A percentile compares a stretch with the other conserved stretches of the same genome.
Conservation (phyloP, 108 stramenopile genomes). For the Cyclostephanos invisitatus region DNA sequence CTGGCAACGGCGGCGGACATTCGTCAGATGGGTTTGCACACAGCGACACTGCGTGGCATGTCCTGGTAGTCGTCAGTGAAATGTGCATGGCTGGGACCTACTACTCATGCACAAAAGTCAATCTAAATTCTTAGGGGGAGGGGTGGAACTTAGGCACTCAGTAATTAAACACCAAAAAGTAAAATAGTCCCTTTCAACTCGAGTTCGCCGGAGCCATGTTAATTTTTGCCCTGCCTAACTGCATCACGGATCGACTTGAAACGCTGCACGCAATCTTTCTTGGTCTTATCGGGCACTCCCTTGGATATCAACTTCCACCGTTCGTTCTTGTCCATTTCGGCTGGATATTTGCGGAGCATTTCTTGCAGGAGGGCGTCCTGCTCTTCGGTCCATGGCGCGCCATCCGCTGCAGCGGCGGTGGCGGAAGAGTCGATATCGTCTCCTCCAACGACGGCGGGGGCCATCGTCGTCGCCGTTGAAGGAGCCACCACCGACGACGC, state of each 20-base stretch:
- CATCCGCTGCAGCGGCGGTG: background rate
- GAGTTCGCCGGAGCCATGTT: background rate
- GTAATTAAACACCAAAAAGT: no score
- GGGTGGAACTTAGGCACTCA: no score
- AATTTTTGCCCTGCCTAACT: constrained; percentile 62
- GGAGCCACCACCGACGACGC: constrained; percentile 27
- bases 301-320: constrained; percentile 92
- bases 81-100: no score
- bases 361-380: constrained; percentile 91
- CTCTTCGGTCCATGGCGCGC: constrained; percentile 81
- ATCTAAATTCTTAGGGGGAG: no score
- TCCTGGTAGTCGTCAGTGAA: no score
- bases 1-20: no score
- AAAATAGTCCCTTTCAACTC: background rate
- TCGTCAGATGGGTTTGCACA: no score
- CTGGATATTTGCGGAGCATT: constrained; percentile 81
- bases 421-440: constrained; percentile 1
- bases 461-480: background rate
- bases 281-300: constrained; percentile 87
- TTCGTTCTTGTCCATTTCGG: constrained; percentile 97
- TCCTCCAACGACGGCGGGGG: constrained; percentile 14
- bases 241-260: constrained; percentile 94
- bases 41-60: no score
- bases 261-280: constrained; percentile 95
- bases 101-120: no score